A percentile compares a stretch with the other conserved stretches of the same genome.
Evolutionary conservation across 768 basidiomycete genomes (phyloP).

Genomic region (Xerocomus spinulosus): DNA sequence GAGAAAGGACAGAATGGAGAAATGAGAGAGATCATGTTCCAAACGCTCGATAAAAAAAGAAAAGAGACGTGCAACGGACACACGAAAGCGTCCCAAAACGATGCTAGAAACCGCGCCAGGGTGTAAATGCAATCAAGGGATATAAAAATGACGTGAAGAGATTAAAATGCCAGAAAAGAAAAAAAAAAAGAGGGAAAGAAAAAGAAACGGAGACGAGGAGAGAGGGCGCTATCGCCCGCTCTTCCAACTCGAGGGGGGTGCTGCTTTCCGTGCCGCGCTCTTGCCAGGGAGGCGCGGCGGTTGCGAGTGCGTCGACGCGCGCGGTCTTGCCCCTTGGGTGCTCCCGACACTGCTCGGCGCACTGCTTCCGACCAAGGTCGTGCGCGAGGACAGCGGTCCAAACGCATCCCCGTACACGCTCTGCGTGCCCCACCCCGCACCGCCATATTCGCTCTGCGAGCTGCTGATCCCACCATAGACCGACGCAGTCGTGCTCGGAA

Average conservation of each 20-base stretch:
- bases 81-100: too few relatives aligned
- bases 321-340: slow-evolving; percentile 25
- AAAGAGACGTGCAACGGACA: too few relatives aligned
- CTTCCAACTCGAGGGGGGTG: slow-evolving; percentile 66
- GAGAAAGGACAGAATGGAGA: too few relatives aligned
- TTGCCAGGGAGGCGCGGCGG: slow-evolving; percentile 14
- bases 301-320: slow-evolving; percentile 29
- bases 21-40: too few relatives aligned
- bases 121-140: too few relatives aligned
- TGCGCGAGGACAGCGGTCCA: slow-evolving; percentile 34
- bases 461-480: slow-evolving; percentile 54
- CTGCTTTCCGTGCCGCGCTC: slow-evolving; percentile 28
- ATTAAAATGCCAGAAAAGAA: too few relatives aligned
- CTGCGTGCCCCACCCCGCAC: slow-evolving; percentile 48
- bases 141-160: too few relatives aligned
- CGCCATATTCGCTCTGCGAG: slow-evolving; percentile 64
- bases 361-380: slow-evolving; percentile 1
- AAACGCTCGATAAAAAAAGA: too few relatives aligned
- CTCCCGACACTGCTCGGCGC: slow-evolving; percentile 15
- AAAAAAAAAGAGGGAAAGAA: too few relatives aligned
- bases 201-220: too few relatives aligned
- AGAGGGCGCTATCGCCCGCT: slow-evolving; percentile 22
- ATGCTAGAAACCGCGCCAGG: too few relatives aligned
- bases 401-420: slow-evolving; percentile 72
- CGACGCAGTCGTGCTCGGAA: slow-evolving; percentile 45